phyloP scores from a whole-genome alignment of 805 yeast species.

The Yueomyces sp. region DNA sequence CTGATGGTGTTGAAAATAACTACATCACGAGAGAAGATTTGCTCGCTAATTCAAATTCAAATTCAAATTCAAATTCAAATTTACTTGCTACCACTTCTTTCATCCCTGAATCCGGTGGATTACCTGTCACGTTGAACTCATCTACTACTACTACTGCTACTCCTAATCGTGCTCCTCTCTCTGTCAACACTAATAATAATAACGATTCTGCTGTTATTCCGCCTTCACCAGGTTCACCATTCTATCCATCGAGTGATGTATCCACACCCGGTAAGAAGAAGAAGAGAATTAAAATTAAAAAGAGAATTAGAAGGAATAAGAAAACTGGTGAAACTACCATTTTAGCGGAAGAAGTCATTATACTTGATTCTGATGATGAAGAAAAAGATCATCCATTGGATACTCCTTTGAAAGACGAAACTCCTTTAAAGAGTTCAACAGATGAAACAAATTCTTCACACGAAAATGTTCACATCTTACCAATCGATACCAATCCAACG shows the following conservation, averaged over 20 bases:
- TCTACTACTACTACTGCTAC: neutral
- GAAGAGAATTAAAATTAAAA: slow-evolving; percentile 24
- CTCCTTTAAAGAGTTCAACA: slow-evolving; percentile 1
- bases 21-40: slow-evolving; percentile 12
- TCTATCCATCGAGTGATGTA: no score
- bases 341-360: slow-evolving; percentile 6
- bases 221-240: no score
- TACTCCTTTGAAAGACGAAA: slow-evolving; percentile 9
- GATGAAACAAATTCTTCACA: neutral
- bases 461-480: slow-evolving; percentile 29
- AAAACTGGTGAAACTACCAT: slow-evolving; percentile 29
- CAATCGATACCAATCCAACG: slow-evolving; percentile 21
- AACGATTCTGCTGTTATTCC: neutral
- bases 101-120: slow-evolving; percentile 38
- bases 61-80: slow-evolving; percentile 19
- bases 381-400: slow-evolving; percentile 6
- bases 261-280: slow-evolving; percentile 2
- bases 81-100: slow-evolving; percentile 9
- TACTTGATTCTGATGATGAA: slow-evolving; percentile 5
- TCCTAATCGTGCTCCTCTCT: neutral
- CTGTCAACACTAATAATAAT: neutral
- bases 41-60: slow-evolving; percentile 1
- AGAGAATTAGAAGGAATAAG: slow-evolving; percentile 27
- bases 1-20: slow-evolving; percentile 29
- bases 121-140: slow-evolving; percentile 14